A percentile compares a stretch with the other conserved stretches of the same genome.
phyloP scores from a whole-genome alignment of 2,329 filamentous ascomycete species.

The Tolypocladium capitatum region DNA sequence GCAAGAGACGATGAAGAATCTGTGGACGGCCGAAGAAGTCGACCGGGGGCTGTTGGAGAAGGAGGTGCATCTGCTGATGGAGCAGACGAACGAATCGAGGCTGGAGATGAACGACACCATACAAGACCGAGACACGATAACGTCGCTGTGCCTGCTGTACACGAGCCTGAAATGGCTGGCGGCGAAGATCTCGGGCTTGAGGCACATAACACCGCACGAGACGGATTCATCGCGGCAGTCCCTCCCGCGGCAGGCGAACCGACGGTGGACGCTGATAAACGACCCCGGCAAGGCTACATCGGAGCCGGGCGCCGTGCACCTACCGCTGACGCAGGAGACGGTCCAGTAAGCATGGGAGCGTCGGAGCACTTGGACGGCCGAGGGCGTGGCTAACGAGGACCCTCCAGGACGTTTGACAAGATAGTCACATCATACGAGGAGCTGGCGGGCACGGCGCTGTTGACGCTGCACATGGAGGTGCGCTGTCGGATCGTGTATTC shows the following conservation, averaged over 20 bases:
- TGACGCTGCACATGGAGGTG: slow-evolving; percentile 80
- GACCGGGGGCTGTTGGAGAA: slow-evolving; percentile 48
- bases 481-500: slow-evolving; percentile 77
- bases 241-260: slow-evolving; percentile 43
- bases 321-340: slow-evolving; percentile 79
- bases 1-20: slow-evolving; percentile 52
- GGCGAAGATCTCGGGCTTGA: slow-evolving; percentile 65
- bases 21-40: slow-evolving; percentile 43
- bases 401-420: slow-evolving; percentile 61
- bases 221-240: slow-evolving; percentile 49
- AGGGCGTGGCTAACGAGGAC: slow-evolving; percentile 10
- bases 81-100: slow-evolving; percentile 43
- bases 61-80: slow-evolving; percentile 44
- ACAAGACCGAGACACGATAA: slow-evolving; percentile 74
- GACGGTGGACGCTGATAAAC: slow-evolving; percentile 74
- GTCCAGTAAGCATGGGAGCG: slow-evolving; percentile 47
- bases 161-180: slow-evolving; percentile 98
- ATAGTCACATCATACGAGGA: slow-evolving; percentile 74
- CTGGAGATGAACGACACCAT: slow-evolving; percentile 74
- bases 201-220: slow-evolving; percentile 67
- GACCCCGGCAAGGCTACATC: slow-evolving; percentile 43
- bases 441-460: slow-evolving; percentile 63
- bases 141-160: slow-evolving; percentile 75
- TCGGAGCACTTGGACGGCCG: too few species aligned
- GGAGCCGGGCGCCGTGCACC: slow-evolving; percentile 57